These are phyloP conservation scores for Calendula officinalis DNA, from an alignment of 129 eudicot species.

Conservation along the genomic window DNA sequence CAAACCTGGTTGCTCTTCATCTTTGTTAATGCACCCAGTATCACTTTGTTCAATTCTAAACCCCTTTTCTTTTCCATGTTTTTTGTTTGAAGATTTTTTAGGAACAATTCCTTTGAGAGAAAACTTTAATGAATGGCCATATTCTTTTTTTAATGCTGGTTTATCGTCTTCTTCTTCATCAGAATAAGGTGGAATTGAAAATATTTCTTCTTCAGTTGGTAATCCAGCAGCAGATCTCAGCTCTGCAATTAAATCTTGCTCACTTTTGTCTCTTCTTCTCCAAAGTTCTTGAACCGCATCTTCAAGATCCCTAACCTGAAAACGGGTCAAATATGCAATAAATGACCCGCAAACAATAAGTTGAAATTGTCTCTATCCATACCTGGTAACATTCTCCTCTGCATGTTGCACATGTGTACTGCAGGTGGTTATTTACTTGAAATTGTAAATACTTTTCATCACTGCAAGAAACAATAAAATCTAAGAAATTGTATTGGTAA, in stretches of 20 bases:
- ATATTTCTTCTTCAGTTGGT: constrained; percentile 88
- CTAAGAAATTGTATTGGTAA: constrained; percentile 2
- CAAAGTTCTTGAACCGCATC: constrained; percentile 98
- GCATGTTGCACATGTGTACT: constrained; percentile 89
- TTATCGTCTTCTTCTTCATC: constrained; percentile 89
- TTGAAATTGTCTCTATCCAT: constrained; percentile 1
- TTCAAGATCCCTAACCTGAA: constrained; percentile 78
- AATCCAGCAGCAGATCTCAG: constrained; percentile 96
- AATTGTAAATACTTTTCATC: constrained; percentile 86
- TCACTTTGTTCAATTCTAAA: constrained; percentile 38
- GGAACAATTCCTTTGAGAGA: constrained; percentile 73
- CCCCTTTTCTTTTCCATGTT: constrained; percentile 57
- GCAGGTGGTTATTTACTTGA: constrained; percentile 86
- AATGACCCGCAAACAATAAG: not conserved
- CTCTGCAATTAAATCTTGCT: constrained; percentile 63
- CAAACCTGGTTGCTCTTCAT: constrained; percentile 46
- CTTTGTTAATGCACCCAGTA: constrained; percentile 44
- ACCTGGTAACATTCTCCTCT: constrained; percentile 97
- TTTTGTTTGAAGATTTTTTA: constrained; percentile 63
- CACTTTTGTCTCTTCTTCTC: constrained; percentile 89
- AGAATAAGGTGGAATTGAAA: constrained; percentile 79
- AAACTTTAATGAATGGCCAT: constrained; percentile 68
- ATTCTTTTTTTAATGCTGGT: constrained; percentile 59
- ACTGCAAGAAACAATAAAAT: constrained; percentile 41
- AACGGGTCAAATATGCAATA: not conserved